phyloP scores from a whole-genome alignment of 2,329 filamentous ascomycete species.

The Metarhizium guizhouense region DNA sequence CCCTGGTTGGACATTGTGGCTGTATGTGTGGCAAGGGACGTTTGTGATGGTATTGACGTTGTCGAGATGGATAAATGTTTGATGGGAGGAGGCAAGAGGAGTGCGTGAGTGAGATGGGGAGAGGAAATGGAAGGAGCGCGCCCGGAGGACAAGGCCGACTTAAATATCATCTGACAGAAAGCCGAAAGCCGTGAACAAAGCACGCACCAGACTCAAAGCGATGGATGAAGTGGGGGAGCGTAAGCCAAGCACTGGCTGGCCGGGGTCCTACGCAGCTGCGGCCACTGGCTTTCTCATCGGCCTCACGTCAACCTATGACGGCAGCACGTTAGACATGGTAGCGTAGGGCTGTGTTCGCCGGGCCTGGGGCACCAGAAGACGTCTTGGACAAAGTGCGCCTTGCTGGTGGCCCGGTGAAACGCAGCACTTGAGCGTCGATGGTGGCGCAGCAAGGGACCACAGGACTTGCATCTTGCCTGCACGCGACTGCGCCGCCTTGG shows the following conservation, averaged over 20 bases:
- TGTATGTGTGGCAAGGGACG: background rate
- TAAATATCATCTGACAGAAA: background rate
- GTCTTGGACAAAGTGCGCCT: background rate
- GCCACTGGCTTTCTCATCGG: background rate
- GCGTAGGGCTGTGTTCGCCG: too few relatives aligned
- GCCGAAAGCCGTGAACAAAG: background rate
- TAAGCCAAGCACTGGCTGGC: background rate
- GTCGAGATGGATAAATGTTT: background rate
- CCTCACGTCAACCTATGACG: background rate
- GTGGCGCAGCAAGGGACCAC: conserved; percentile 2
- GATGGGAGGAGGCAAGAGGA: background rate
- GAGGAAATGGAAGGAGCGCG: background rate
- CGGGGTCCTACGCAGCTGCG: background rate
- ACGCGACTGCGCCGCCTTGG: background rate
- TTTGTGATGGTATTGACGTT: too few relatives aligned
- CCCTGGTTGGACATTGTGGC: conserved; percentile 30
- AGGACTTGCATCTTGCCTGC: background rate
- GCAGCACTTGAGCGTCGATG: background rate
- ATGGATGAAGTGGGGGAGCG: background rate
- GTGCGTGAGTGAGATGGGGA: background rate
- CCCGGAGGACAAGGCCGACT: background rate
- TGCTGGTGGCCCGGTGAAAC: background rate
- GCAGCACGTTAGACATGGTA: background rate
- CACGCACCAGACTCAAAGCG: background rate
- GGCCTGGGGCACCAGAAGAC: too few relatives aligned